Base-by-base conservation (phyloP, 345 rosid species). In the Laguncularia racemosa region DNA sequence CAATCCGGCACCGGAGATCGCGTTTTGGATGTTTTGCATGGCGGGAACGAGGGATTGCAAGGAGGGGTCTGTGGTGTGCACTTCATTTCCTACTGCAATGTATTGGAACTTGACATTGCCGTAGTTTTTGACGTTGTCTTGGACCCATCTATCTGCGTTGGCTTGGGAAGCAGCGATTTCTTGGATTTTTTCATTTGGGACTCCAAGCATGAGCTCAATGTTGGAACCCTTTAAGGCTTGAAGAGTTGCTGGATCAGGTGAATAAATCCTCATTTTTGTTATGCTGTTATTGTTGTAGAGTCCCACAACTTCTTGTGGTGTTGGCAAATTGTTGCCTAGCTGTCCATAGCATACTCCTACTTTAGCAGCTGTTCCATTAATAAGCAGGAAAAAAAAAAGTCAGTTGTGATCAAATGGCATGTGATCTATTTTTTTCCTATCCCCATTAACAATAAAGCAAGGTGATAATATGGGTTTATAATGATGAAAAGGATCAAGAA, bases 281-380 rank as follows among this genome's bases (percentile, higher is more conserved):
- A 88, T 74, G 71, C 66, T 71, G 16, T 63, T 56, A 23, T 80
- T 74, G 14, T 50, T 72, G 78, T 18, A 89, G 13, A 86, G 79
- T 8, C 61, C 70, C 53, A 86, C 63, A 1, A 78, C 83, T 46
- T 80, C 84, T n/a, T 67, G 38, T 10, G 66, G 48, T 23, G 84
- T 49, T 33, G 91, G 89, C 1, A 85, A 44, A 67, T 78, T 72
- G 65, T 81, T 55, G 12, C 89, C 89, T 0, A 2, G 2, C 79
- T 63, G 80, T 26, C 93, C 93, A 57, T 89, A 85, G 62, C 91
- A 85, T 46, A 81, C 86, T 55, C 93, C 93, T 38, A 78, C 70
- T 56, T 85, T 82, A 11, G 77, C 85, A 62, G 44, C 81, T 81
- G 71, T 67, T 43, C 14, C 1, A 33, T 4, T 4, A 17, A 53